Conservation (phyloP, 2,329 filamentous ascomycete genomes). For the Pseudocercospora vitis region DNA sequence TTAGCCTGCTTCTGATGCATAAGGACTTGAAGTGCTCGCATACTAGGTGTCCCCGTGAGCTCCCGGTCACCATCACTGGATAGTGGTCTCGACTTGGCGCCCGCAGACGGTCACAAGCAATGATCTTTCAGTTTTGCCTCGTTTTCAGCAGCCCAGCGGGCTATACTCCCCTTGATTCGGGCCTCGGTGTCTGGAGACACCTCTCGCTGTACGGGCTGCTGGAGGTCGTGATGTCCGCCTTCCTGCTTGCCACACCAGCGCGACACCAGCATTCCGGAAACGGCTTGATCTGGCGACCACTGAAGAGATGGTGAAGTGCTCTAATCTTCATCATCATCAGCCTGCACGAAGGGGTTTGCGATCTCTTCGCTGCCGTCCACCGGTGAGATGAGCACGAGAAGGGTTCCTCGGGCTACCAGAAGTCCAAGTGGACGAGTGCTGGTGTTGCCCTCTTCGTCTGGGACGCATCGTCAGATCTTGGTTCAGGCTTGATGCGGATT, state of each 20-base stretch:
- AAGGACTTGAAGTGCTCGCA: not conserved
- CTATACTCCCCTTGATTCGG: too few relatives aligned
- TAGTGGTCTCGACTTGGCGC: too few relatives aligned
- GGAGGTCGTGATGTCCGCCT: too few relatives aligned
- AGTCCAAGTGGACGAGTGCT: conserved; percentile 77
- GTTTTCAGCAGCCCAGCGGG: too few relatives aligned
- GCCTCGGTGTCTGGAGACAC: too few relatives aligned
- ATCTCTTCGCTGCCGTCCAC: conserved; percentile 95
- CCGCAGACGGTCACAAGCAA: too few relatives aligned
- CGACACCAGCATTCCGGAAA: not conserved
- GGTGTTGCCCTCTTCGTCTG: conserved; percentile 92
- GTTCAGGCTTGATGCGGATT: not conserved
- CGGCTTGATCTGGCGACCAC: too few relatives aligned
- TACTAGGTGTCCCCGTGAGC: not conserved
- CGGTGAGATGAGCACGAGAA: conserved; percentile 89
- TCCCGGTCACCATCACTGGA: too few relatives aligned
- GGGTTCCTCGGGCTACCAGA: conserved; percentile 85
- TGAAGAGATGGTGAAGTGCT: too few relatives aligned
- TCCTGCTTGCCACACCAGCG: too few relatives aligned
- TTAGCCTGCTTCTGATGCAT: not conserved
- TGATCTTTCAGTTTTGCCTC: too few relatives aligned
- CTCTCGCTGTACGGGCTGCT: too few relatives aligned
- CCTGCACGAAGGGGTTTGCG: conserved; percentile 83
- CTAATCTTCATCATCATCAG: conserved; percentile 55
- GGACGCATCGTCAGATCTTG: conserved; percentile 16